A percentile compares a stretch with the other conserved stretches of the same genome.
Conservation (phyloP, 1,139 yeast genomes). For the Spathaspora jeffriesii region DNA sequence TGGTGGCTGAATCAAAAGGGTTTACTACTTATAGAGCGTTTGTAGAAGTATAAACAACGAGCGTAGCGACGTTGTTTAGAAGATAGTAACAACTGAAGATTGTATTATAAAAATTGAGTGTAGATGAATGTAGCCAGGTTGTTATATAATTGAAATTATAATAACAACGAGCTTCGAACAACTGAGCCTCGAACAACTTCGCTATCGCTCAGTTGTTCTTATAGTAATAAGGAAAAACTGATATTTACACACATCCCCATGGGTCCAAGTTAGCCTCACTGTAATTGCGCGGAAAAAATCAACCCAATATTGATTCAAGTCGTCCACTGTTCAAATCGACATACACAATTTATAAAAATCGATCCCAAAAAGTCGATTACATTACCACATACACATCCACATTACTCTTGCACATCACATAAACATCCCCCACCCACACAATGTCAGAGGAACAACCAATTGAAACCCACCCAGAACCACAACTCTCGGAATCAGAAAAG, state of each 20-base stretch:
- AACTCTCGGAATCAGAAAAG: conserved; percentile 29
- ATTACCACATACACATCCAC: not conserved
- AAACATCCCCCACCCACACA: no score
- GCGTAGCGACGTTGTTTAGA: not conserved
- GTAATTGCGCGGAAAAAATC: not conserved
- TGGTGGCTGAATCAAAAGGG: conserved; percentile 48
- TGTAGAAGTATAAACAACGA: conserved; percentile 54
- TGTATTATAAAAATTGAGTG: no score
- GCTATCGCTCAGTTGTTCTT: no score
- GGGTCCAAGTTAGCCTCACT: not conserved
- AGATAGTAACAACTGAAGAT: no score
- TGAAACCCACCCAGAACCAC: conserved; percentile 11
- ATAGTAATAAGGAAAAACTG: no score
- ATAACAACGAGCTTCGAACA: no score
- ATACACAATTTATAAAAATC: not conserved
- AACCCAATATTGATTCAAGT: not conserved
- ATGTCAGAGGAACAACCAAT: conserved; percentile 8
- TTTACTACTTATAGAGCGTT: conserved; percentile 88
- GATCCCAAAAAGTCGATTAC: not conserved
- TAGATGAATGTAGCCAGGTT: no score
- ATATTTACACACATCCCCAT: no score
- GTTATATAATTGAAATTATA: no score
- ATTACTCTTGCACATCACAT: no score
- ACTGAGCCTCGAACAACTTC: no score
- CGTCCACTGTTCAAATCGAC: not conserved